Percentiles rank a stretch among this genome's conserved stretches.
These are phyloP conservation scores for Diaporthe aspalathi DNA, from an alignment of 2,329 filamentous ascomycete genomes.

Conservation along the genomic window DNA sequence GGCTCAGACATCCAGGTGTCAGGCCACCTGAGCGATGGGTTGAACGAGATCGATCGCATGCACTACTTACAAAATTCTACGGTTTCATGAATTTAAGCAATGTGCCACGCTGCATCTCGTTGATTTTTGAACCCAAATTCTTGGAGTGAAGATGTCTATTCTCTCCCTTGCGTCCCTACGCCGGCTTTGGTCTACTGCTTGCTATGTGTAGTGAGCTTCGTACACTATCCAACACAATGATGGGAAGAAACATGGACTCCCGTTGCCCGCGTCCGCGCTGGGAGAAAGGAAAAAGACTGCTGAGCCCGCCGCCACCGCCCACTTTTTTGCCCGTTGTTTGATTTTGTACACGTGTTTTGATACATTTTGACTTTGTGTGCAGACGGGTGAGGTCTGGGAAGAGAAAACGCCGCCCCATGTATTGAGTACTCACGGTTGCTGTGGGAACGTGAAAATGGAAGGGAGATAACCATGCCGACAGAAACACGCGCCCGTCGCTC, in stretches of 20 bases:
- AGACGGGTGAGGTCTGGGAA: constrained; percentile 14
- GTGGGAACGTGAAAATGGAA: not conserved
- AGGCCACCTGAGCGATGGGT: not conserved
- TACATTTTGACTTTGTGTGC: constrained; percentile 24
- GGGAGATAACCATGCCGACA: constrained; percentile 8
- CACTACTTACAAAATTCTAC: not conserved
- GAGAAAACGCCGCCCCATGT: constrained; percentile 30
- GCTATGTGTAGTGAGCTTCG: constrained; percentile 20
- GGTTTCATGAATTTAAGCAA: not conserved
- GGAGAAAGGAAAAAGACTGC: not conserved
- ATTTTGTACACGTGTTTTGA: constrained; percentile 27
- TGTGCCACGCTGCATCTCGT: not conserved
- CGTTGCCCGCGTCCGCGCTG: constrained; percentile 11
- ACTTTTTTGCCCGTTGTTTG: not conserved
- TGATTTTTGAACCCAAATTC: not conserved
- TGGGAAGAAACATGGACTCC: not conserved
- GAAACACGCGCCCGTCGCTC: constrained; percentile 21
- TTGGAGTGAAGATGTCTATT: constrained; percentile 40
- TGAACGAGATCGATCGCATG: not conserved
- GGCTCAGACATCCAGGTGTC: not conserved
- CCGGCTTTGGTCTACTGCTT: constrained; percentile 31
- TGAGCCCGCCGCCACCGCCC: not conserved
- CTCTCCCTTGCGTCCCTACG: constrained; percentile 15
- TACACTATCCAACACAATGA: constrained; percentile 20
- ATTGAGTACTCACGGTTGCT: constrained; percentile 13